Conservation (phyloP, 768 basidiomycete species). For the Tulasnella calospora region DNA sequence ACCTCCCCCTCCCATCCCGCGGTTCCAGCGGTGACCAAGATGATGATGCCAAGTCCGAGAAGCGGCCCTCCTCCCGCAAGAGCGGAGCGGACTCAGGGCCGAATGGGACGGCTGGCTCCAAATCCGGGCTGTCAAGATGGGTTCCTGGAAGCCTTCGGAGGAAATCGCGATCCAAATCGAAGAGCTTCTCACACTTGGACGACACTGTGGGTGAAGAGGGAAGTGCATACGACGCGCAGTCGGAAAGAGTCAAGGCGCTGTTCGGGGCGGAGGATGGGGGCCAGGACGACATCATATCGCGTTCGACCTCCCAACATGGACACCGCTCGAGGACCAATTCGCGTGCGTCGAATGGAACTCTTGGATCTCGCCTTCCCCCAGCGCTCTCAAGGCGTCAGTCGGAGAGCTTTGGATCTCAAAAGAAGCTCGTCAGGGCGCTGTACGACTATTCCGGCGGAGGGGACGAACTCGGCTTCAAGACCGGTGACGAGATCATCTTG, state of each 20-base stretch:
- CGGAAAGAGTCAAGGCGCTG: neutral
- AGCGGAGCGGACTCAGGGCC: conserved; percentile 5
- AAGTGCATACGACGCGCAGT: conserved; percentile 17
- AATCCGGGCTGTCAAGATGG: conserved; percentile 24
- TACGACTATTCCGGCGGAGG: conserved; percentile 69
- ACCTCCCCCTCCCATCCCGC: conserved; percentile 33
- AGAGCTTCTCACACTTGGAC: conserved; percentile 18
- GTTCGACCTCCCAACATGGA: conserved; percentile 1
- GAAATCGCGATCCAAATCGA: conserved; percentile 3
- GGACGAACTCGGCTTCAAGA: conserved; percentile 72
- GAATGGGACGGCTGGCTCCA: neutral
- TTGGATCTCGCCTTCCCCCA: conserved; percentile 3
- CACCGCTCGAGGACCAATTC: conserved; percentile 8
- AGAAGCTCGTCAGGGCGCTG: conserved; percentile 50
- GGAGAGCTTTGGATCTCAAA: conserved; percentile 5
- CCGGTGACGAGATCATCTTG: conserved; percentile 71
- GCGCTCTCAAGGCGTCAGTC: conserved; percentile 18
- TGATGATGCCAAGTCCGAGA: neutral
- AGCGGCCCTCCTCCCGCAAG: neutral
- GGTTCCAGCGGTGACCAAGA: conserved; percentile 11
- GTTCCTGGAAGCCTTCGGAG: conserved; percentile 17
- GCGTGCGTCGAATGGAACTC: conserved; percentile 2
- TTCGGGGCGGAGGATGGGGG: conserved; percentile 22
- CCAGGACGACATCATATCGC: conserved; percentile 12
- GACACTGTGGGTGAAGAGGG: conserved; percentile 26